phyloP scores from a whole-genome alignment of 2,329 filamentous ascomycete genomes.

The Epichloe uncinata region DNA sequence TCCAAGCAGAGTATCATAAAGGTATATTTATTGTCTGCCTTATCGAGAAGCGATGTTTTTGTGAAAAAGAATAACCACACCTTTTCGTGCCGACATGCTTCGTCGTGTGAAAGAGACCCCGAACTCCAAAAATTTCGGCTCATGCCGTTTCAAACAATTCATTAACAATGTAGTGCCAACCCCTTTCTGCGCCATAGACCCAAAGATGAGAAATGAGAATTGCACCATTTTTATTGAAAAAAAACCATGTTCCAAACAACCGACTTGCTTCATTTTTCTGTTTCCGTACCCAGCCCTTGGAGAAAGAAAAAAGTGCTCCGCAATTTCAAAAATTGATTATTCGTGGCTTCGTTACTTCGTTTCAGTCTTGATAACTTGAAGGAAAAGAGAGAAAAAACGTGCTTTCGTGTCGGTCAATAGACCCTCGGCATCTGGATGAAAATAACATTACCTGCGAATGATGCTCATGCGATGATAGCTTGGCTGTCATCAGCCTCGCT shows the following conservation, averaged over 20 bases:
- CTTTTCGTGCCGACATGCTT: not conserved
- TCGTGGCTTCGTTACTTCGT: constrained; percentile 5
- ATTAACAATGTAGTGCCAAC: not conserved
- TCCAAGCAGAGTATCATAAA: no score
- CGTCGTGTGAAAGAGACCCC: not conserved
- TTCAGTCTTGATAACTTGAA: not conserved
- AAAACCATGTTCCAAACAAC: no score
- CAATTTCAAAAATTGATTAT: not conserved
- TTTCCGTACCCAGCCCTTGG: not conserved
- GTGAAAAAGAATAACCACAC: not conserved
- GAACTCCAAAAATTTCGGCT: not conserved
- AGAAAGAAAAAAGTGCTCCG: not conserved
- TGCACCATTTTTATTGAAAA: no score
- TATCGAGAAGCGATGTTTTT: no score
- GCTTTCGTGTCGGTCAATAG: not conserved
- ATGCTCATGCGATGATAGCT: not conserved
- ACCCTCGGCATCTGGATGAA: no score
- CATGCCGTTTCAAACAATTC: not conserved
- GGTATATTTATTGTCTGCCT: no score
- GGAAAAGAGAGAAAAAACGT: not conserved
- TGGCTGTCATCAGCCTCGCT: constrained; percentile 11
- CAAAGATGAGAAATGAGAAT: not conserved
- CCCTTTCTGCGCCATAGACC: not conserved
- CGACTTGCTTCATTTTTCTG: not conserved
- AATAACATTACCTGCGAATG: not conserved